Percentiles rank a stretch among this genome's conserved stretches.
Evolutionary conservation across 148 eudicot species (phyloP).

Genomic region (Rhododendron kiyosumense): DNA sequence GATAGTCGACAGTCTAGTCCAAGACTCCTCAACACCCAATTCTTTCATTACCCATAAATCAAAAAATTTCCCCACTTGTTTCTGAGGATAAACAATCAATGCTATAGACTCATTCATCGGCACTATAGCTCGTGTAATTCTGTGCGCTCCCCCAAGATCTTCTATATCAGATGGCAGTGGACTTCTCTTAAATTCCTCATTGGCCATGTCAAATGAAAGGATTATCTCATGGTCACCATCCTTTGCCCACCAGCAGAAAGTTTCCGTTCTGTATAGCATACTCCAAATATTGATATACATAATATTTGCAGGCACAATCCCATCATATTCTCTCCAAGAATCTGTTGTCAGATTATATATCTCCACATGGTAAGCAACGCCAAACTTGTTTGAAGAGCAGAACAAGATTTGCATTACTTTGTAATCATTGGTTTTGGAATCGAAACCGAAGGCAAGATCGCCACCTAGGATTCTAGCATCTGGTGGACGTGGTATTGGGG

Average conservation of each 20-base stretch:
- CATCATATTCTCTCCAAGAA: constrained; percentile 14
- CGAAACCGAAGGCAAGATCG: background rate
- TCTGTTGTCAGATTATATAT: constrained; percentile 10
- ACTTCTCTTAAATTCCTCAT: background rate
- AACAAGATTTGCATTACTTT: constrained; percentile 13
- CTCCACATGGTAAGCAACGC: constrained; percentile 13
- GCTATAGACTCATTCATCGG: constrained; percentile 3
- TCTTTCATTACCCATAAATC: background rate
- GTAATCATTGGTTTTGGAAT: constrained; percentile 9
- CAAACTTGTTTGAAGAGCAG: background rate
- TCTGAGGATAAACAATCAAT: background rate
- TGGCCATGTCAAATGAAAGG: background rate
- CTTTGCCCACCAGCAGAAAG: constrained; percentile 6
- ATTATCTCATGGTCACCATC: background rate
- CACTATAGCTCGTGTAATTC: background rate
- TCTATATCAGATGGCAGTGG: background rate
- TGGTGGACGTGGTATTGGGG: background rate
- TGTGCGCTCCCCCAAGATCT: background rate
- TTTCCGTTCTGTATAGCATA: background rate
- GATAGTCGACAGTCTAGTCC: background rate
- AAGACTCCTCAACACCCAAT: background rate
- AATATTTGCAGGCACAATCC: background rate
- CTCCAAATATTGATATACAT: constrained; percentile 1
- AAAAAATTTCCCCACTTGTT: background rate
- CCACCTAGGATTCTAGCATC: background rate